These are phyloP conservation scores for Xylaria grammica DNA, from an alignment of 495 filamentous ascomycete species.

Conservation along the genomic window DNA sequence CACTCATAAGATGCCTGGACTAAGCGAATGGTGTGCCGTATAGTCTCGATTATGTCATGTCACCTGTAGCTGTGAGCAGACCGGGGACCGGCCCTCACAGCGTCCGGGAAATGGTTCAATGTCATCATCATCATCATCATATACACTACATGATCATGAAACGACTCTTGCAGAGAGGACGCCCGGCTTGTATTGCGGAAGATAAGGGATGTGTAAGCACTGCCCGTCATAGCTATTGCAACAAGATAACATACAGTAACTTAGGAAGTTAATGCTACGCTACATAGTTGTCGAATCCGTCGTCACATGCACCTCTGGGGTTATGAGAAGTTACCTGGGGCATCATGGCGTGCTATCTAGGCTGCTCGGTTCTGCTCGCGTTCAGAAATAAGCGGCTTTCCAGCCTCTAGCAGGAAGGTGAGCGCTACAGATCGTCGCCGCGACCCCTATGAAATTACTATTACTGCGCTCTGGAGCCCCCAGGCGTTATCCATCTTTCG, in stretches of 20 bases:
- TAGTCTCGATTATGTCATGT: neutral
- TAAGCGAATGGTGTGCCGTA: neutral
- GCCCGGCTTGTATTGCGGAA: neutral
- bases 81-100: neutral
- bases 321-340: too few relatives aligned
- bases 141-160: too few relatives aligned
- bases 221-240: neutral
- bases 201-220: neutral
- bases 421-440: neutral
- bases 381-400: neutral
- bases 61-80: neutral
- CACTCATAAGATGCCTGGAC: too few relatives aligned
- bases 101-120: neutral
- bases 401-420: neutral
- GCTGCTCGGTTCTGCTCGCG: neutral
- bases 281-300: too few relatives aligned
- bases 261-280: too few relatives aligned
- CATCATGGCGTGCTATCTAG: constrained; percentile 3
- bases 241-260: too few relatives aligned
- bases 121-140: too few relatives aligned
- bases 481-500: neutral
- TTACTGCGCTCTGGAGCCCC: too few relatives aligned
- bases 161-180: neutral
- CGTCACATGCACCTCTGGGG: too few relatives aligned
- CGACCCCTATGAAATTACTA: too few relatives aligned